phyloP scores from a whole-genome alignment of 768 basidiomycete species.

The Lactifluus subvellereus region DNA sequence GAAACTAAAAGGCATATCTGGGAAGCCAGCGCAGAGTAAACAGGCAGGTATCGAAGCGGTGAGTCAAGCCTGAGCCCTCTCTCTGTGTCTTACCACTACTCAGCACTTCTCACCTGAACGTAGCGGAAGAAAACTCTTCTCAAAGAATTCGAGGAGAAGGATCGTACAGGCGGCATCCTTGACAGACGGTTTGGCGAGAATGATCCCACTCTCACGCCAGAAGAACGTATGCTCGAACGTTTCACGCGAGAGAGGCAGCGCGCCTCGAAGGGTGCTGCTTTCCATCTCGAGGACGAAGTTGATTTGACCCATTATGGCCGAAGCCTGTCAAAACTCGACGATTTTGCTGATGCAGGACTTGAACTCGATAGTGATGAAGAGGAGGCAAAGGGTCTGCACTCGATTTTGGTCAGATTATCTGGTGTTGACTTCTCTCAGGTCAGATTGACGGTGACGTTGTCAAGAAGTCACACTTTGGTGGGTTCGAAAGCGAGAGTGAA shows the following conservation, averaged over 20 bases:
- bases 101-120: constrained; percentile 10
- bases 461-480: constrained; percentile 73
- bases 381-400: constrained; percentile 35
- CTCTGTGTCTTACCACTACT: neutral
- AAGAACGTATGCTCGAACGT: constrained; percentile 95
- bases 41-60: constrained; percentile 73
- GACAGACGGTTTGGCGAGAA: constrained; percentile 97
- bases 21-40: constrained; percentile 83
- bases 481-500: constrained; percentile 68
- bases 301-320: constrained; percentile 91
- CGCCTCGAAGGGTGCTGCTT: constrained; percentile 63
- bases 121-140: constrained; percentile 85
- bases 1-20: constrained; percentile 74
- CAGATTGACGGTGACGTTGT: constrained; percentile 67
- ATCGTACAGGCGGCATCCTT: constrained; percentile 80
- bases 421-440: constrained; percentile 35
- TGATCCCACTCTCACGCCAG: constrained; percentile 84
- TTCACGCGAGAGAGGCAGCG: constrained; percentile 89
- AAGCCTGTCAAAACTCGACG: constrained; percentile 77
- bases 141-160: constrained; percentile 80
- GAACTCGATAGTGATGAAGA: constrained; percentile 55
- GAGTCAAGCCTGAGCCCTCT: constrained; percentile 46
- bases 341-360: constrained; percentile 70
- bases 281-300: constrained; percentile 90
- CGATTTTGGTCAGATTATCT: neutral